A percentile compares a stretch with the other conserved stretches of the same genome.
Conservation (phyloP, 345 rosid genomes). For the Capsella bursapastoris region DNA sequence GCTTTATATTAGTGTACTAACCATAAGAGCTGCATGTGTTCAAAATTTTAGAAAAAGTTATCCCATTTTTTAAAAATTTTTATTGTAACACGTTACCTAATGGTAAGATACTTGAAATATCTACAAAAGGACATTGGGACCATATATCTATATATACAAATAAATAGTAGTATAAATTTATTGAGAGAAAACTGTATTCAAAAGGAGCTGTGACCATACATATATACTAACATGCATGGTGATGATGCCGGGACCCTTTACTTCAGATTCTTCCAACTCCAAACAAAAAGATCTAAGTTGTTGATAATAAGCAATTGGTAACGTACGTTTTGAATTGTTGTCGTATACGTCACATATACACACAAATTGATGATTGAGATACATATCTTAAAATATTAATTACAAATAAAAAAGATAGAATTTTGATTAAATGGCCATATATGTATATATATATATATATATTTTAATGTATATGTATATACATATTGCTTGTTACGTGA, state of each 20-base stretch:
- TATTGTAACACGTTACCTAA: neutral
- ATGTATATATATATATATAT: too few species aligned
- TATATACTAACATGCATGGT: neutral
- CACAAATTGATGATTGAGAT: neutral
- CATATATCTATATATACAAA: too few species aligned
- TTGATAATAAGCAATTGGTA: neutral
- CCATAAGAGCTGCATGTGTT: neutral
- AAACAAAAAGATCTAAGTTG: neutral
- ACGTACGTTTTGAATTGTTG: neutral
- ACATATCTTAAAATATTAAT: constrained; percentile 9
- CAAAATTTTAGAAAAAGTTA: neutral
- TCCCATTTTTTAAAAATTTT: neutral
- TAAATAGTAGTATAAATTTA: too few species aligned
- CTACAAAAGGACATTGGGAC: too few species aligned
- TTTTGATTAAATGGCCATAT: neutral
- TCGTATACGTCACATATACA: constrained; percentile 13
- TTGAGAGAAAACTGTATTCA: neutral
- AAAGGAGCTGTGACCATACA: neutral
- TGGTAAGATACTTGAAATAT: neutral
- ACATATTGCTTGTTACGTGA: neutral
- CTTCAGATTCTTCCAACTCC: constrained; percentile 6
- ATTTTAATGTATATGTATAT: too few species aligned
- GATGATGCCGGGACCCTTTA: neutral
- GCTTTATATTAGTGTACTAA: neutral
- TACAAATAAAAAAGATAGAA: neutral